Evolutionary conservation across 1,284 basidiomycete genomes (phyloP).

Genomic region (Gymnopus androsaceus): DNA sequence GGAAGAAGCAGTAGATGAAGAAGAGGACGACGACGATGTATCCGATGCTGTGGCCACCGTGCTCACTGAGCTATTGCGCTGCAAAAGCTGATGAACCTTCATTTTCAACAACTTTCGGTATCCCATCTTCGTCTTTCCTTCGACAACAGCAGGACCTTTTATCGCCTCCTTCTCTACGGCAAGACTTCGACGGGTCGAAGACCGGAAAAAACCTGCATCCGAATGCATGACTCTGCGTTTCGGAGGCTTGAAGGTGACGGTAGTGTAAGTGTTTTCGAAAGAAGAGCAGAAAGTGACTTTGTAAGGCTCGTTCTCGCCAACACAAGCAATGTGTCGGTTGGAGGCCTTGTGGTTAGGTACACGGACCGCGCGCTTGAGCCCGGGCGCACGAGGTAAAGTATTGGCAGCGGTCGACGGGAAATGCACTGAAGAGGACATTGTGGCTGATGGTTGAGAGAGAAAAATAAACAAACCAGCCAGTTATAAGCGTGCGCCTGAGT

Average conservation of each 20-base stretch:
- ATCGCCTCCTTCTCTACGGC: neutral
- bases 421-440: neutral
- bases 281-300: constrained; percentile 1
- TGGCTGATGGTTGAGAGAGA: neutral
- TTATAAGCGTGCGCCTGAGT: neutral
- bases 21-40: too few species aligned
- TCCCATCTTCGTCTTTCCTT: neutral
- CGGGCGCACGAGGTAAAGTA: neutral
- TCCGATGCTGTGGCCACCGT: too few species aligned
- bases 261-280: neutral
- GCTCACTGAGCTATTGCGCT: neutral
- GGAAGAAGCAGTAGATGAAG: neutral
- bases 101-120: neutral
- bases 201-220: neutral
- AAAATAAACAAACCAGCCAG: neutral
- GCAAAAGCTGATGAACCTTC: neutral
- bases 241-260: constrained; percentile 1
- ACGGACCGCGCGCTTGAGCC: neutral
- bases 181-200: neutral
- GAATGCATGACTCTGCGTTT: neutral
- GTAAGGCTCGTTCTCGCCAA: neutral
- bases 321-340: constrained; percentile 6
- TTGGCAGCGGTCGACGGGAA: neutral
- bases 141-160: neutral
- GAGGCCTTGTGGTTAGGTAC: neutral